These are phyloP conservation scores for Calonectria honghensis DNA, from an alignment of 2,329 filamentous ascomycete species.

Conservation along the genomic window DNA sequence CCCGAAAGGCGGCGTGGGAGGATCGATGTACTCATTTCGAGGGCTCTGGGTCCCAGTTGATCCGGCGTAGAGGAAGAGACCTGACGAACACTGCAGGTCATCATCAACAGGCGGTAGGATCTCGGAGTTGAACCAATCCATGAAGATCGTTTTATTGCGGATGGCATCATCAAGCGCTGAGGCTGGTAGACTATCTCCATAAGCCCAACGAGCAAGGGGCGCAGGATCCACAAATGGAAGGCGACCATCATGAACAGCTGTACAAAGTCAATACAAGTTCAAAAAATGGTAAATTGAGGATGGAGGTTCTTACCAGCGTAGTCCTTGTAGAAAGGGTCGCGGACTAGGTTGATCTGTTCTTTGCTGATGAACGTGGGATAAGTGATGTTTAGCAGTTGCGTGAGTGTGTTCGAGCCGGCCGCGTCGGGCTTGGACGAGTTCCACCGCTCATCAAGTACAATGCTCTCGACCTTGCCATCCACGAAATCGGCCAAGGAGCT, in stretches of 20 bases:
- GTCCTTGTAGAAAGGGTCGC: constrained; percentile 63
- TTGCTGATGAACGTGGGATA: constrained; percentile 62
- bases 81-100: constrained; percentile 2
- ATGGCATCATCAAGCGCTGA: constrained; percentile 61
- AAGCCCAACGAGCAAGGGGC: constrained; percentile 60
- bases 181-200: constrained; percentile 57
- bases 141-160: constrained; percentile 69
- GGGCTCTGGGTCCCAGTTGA: background rate
- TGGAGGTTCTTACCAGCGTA: constrained; percentile 56
- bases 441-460: constrained; percentile 9
- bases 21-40: constrained; percentile 18
- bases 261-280: background rate
- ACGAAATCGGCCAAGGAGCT: constrained; percentile 10
- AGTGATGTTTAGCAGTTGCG: constrained; percentile 56
- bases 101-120: background rate
- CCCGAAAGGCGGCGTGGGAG: constrained; percentile 19
- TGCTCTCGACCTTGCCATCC: background rate
- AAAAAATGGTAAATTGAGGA: background rate
- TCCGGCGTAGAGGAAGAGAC: constrained; percentile 2
- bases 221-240: constrained; percentile 62
- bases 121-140: constrained; percentile 64
- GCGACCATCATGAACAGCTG: constrained; percentile 56
- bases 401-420: constrained; percentile 37
- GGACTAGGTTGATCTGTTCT: constrained; percentile 60
- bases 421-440: background rate